A percentile compares a stretch with the other conserved stretches of the same genome.
Conservation (phyloP, 345 rosid genomes). For the Melastoma malabathricum region DNA sequence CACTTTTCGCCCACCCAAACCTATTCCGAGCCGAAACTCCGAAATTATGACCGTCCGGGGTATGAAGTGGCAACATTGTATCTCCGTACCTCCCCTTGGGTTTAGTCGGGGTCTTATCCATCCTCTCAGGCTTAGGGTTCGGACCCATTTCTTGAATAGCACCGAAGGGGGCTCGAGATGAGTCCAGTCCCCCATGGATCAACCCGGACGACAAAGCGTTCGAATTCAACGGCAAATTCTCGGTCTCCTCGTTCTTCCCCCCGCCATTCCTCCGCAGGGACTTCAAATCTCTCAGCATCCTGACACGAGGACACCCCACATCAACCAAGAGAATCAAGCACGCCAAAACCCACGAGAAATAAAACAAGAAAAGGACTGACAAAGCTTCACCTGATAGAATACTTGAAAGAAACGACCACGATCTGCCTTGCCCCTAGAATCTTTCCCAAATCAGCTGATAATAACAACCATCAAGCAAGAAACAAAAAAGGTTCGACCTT, state of each 20-base stretch:
- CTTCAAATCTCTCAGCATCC: conserved; percentile 65
- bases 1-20: conserved; percentile 66
- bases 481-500: background rate
- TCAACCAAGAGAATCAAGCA: background rate
- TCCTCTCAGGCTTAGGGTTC: conserved; percentile 28
- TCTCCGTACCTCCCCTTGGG: conserved; percentile 34
- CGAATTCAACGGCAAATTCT: conserved; percentile 57
- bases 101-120: conserved; percentile 62
- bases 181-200: conserved; percentile 32
- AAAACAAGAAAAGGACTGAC: background rate
- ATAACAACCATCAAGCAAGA: background rate
- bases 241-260: conserved; percentile 46
- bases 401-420: conserved; percentile 25
- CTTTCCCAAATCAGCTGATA: background rate
- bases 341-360: background rate
- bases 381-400: conserved; percentile 27
- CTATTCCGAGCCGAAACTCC: conserved; percentile 25
- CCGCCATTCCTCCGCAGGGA: conserved; percentile 43
- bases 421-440: conserved; percentile 16
- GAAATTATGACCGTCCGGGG: conserved; percentile 56
- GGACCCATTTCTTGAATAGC: conserved; percentile 36
- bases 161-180: conserved; percentile 55
- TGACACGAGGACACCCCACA: conserved; percentile 4
- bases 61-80: conserved; percentile 42
- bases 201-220: conserved; percentile 20